phyloP scores from a whole-genome alignment of 176 grass and related monocot genomes.

The Musa schizocarpa region DNA sequence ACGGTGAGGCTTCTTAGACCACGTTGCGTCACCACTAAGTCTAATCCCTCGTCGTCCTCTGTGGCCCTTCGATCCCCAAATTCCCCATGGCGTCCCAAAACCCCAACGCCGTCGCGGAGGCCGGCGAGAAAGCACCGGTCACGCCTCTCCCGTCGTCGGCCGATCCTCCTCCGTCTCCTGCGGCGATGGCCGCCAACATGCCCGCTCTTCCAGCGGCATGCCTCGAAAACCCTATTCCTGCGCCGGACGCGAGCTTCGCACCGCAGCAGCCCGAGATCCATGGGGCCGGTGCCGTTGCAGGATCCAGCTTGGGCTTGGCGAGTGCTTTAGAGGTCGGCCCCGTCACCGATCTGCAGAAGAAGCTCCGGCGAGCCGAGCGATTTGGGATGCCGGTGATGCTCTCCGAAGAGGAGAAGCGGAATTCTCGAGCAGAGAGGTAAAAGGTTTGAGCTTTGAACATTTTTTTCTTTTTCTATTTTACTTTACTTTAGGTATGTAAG shows the following conservation, averaged over 20 bases:
- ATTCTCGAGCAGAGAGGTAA: slow-evolving; percentile 1
- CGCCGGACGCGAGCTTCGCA: background rate
- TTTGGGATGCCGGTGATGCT: background rate
- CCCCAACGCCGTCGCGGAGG: slow-evolving; percentile 1
- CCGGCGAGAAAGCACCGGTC: slow-evolving; percentile 20
- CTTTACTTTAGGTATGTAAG: no score
- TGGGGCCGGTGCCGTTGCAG: background rate
- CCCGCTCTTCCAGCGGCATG: background rate
- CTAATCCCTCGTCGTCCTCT: background rate
- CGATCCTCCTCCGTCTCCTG: no score
- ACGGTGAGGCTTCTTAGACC: no score
- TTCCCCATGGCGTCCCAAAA: slow-evolving; percentile 36
- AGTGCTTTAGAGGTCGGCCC: background rate
- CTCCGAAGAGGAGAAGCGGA: background rate
- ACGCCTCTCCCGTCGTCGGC: background rate
- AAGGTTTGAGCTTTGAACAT: background rate
- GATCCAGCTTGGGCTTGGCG: background rate
- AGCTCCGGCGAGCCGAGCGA: background rate
- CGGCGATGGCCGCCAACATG: background rate
- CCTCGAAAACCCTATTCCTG: slow-evolving; percentile 33
- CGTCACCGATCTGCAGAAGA: background rate
- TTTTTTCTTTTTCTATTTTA: background rate
- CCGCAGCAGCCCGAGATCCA: background rate
- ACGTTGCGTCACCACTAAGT: no score
- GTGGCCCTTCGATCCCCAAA: background rate